Evolutionary conservation across 2,329 filamentous ascomycete genomes (phyloP).

Genomic region (Penicillium sp.): DNA sequence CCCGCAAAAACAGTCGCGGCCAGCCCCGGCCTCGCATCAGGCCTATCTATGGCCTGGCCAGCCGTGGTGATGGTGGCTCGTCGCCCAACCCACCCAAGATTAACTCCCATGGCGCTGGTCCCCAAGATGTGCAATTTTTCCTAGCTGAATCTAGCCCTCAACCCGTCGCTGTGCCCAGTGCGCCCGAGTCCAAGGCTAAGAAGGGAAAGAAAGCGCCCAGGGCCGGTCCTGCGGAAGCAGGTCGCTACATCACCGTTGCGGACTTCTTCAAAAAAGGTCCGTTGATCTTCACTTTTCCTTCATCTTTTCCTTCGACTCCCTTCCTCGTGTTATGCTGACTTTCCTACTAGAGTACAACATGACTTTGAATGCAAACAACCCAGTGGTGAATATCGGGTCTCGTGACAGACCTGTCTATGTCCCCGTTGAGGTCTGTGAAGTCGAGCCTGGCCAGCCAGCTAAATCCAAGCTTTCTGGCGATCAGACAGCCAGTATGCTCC

Average conservation of each 20-base stretch:
- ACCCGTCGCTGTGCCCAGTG: conserved; percentile 4
- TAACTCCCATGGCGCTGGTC: conserved; percentile 45
- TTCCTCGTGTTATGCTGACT: neutral
- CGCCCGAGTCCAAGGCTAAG: conserved; percentile 27
- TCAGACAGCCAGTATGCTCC: conserved; percentile 69
- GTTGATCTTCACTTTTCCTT: conserved; percentile 13
- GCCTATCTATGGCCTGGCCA: conserved; percentile 50
- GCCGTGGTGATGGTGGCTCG: conserved; percentile 36
- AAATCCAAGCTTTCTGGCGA: conserved; percentile 58
- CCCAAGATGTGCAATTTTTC: conserved; percentile 58
- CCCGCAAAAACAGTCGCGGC: conserved; percentile 37
- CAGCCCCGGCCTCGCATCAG: conserved; percentile 42
- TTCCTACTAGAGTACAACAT: conserved; percentile 35
- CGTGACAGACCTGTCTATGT: conserved; percentile 60
- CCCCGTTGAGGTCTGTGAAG: conserved; percentile 64
- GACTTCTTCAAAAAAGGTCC: conserved; percentile 51
- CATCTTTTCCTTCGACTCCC: neutral
- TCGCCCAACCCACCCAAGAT: conserved; percentile 40
- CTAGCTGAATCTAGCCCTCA: conserved; percentile 32
- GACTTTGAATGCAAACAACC: conserved; percentile 44
- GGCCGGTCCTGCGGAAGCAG: conserved; percentile 33
- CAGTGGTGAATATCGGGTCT: conserved; percentile 67
- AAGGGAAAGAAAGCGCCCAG: conserved; percentile 29
- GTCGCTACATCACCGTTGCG: conserved; percentile 53
- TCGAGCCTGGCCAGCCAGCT: conserved; percentile 65